A percentile compares a stretch with the other conserved stretches of the same genome.
phyloP scores from a whole-genome alignment of 1,284 basidiomycete species.

The Ustilago hordei region DNA sequence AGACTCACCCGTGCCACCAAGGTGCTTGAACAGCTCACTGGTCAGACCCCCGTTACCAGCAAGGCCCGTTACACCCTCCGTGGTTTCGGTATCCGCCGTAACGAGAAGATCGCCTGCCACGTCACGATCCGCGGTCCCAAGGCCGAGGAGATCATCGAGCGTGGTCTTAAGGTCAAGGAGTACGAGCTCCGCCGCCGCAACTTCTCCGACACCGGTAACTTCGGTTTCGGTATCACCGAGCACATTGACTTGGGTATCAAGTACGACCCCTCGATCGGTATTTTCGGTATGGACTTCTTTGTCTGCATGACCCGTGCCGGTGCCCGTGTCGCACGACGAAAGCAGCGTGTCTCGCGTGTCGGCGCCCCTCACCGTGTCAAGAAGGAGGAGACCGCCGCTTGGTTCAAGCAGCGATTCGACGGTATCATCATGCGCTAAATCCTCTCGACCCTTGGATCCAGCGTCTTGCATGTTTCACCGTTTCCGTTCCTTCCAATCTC shows the following conservation, averaged over 20 bases:
- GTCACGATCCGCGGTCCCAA: conserved; percentile 99
- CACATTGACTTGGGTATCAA: conserved; percentile 98
- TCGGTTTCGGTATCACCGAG: conserved; percentile 69
- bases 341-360: conserved; percentile 86
- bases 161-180: conserved; percentile 99
- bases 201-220: conserved; percentile 77
- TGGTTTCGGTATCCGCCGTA: conserved; percentile 98
- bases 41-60: conserved; percentile 98
- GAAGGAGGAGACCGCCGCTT: conserved; percentile 79
- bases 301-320: conserved; percentile 90
- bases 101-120: conserved; percentile 99
- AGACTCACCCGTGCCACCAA: conserved; percentile 98
- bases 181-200: conserved; percentile 91
- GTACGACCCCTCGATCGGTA: conserved; percentile 69
- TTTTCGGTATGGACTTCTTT: conserved; percentile 70
- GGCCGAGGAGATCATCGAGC: conserved; percentile 98
- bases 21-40: conserved; percentile 98
- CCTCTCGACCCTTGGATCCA: not conserved
- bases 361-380: conserved; percentile 81
- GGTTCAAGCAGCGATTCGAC: conserved; percentile 91
- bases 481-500: conserved; percentile 4
- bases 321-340: conserved; percentile 89
- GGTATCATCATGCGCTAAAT: conserved; percentile 67
- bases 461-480: conserved; percentile 1
- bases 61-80: conserved; percentile 99